phyloP scores from a whole-genome alignment of 305 asterid genomes.

The Fraxinus platypoda region DNA sequence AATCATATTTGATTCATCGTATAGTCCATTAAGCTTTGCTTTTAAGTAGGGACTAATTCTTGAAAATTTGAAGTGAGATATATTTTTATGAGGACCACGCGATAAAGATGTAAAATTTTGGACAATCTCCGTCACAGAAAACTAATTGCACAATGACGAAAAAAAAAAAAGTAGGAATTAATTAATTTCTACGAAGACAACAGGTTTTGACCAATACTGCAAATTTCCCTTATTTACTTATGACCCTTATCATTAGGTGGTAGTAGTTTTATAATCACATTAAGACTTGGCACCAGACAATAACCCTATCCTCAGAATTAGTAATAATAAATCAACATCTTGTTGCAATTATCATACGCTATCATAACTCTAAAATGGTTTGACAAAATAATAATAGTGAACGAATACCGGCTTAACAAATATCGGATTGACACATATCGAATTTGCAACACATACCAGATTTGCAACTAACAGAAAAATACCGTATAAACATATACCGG shows the following conservation, averaged over 20 bases:
- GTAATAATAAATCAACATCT: constrained; percentile 18
- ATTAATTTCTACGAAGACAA: neutral
- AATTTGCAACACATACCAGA: too few species aligned
- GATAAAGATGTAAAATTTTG: neutral
- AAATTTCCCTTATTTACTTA: neutral
- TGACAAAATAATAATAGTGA: neutral
- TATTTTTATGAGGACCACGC: neutral
- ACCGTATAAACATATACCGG: too few species aligned
- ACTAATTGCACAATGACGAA: neutral
- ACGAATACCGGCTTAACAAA: too few species aligned
- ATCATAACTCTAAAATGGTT: neutral
- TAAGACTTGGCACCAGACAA: constrained; percentile 34
- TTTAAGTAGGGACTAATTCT: neutral
- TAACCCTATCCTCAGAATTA: constrained; percentile 12
- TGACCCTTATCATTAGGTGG: neutral
- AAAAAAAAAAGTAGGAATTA: neutral
- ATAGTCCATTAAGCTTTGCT: too few species aligned
- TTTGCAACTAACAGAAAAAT: too few species aligned
- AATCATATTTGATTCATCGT: neutral
- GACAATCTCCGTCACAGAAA: neutral
- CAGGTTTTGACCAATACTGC: neutral
- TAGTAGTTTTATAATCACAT: constrained; percentile 21
- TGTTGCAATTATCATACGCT: constrained; percentile 19
- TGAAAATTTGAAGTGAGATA: neutral
- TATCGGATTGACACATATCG: too few species aligned